Percentiles rank a stretch among this genome's conserved stretches.
Conservation (phyloP, 2,329 filamentous ascomycete species). For the Scytalidium lignicola region DNA sequence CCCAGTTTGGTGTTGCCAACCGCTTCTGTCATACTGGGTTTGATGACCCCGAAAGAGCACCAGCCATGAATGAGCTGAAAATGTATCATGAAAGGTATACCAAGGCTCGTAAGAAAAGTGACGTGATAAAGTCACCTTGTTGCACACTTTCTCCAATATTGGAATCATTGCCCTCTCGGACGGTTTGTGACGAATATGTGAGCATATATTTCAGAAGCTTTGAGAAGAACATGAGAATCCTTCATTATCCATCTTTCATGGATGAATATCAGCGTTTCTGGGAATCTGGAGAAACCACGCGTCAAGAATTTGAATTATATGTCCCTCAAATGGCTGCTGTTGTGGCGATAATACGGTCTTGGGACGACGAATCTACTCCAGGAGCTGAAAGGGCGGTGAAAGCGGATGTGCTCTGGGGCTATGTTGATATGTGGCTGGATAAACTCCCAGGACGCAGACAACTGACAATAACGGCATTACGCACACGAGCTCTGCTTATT, state of each 20-base stretch:
- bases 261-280: constrained; percentile 36
- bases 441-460: constrained; percentile 5
- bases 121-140: neutral
- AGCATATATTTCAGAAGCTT: constrained; percentile 35
- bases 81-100: constrained; percentile 3
- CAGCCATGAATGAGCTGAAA: constrained; percentile 8
- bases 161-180: constrained; percentile 5
- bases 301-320: neutral
- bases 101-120: constrained; percentile 3
- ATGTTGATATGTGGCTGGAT: constrained; percentile 9
- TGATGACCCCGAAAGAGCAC: constrained; percentile 4
- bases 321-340: neutral
- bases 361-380: constrained; percentile 2
- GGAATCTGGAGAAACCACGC: constrained; percentile 13
- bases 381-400: neutral
- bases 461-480: constrained; percentile 5
- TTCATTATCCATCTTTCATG: constrained; percentile 39
- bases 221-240: constrained; percentile 36
- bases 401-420: constrained; percentile 6
- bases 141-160: constrained; percentile 1
- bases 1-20: constrained; percentile 3
- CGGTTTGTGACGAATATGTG: constrained; percentile 14
- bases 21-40: constrained; percentile 4
- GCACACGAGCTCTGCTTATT: neutral
- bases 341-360: neutral